Base-by-base conservation (phyloP, 2,329 filamentous ascomycete species). In the Calonectria multiphialidica region DNA sequence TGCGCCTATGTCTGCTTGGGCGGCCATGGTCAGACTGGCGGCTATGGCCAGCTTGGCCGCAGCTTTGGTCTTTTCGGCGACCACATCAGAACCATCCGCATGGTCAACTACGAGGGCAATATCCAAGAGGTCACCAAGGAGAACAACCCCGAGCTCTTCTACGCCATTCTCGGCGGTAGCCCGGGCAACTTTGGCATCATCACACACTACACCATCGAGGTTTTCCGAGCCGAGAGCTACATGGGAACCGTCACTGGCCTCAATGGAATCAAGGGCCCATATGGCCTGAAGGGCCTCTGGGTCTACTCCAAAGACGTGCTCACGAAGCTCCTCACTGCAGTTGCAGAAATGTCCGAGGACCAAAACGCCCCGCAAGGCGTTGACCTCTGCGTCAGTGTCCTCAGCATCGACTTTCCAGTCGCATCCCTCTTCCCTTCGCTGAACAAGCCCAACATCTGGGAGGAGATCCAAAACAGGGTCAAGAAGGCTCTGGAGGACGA, bases 151-250 rank as follows among this genome's bases (percentile, higher is more conserved):
- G 90, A 92, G 45, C 83, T 92, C 0, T 92, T 90, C 80, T 92
- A 88, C 84, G 90, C 89, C 2, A 82, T 91, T 3, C 83, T 87
- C 9, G 90, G 90, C 3, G 90, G 90, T 3, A 90, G 90, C 3
- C 88, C 87, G 0, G 90, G 89, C 1, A 91, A 88, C 40, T 89
- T 90, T 62, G 90, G 88, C 1, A 84, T 92, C 4, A 85, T 92
- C 4, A 85, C 86, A 1, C 90, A 85, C 90, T 78, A 75, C 80
- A 91, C 88, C 0, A 80, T 87, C 33, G 82, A 87, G 71, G 84
- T 85, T 23, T 84, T 86, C 25, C 72, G 74, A 1, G 75, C 73
- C 66, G 74, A 79, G 21, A 86, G 85, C 8, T 85, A 86, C 4
- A 75, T 79, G 47, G 85, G 86, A 1, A 76, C 74, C 1, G 69